Evolutionary conservation across 169 alveolate species (phyloP).

Genomic region (Plasmodium billcollinsi): DNA sequence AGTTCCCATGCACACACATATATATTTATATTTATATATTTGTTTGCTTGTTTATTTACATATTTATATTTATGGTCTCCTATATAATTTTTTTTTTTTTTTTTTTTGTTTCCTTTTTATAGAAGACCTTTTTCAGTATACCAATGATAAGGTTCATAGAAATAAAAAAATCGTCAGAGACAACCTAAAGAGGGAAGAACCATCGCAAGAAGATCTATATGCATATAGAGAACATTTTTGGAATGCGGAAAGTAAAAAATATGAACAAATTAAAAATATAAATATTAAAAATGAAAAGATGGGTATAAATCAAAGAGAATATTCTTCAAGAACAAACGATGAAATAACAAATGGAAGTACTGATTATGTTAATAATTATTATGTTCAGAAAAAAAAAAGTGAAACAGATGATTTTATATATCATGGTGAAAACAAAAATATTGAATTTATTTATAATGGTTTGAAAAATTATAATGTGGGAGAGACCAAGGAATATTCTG

Average conservation of each 20-base stretch:
- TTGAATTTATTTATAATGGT: background rate
- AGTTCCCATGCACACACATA: background rate
- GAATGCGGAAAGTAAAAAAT: background rate
- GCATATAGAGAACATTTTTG: background rate
- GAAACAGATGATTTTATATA: slow-evolving; percentile 1
- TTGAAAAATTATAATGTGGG: slow-evolving; percentile 17
- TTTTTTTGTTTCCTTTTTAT: slow-evolving; percentile 2
- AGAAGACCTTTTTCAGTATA: slow-evolving; percentile 34
- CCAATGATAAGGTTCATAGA: slow-evolving; percentile 3
- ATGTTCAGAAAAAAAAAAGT: slow-evolving; percentile 20
- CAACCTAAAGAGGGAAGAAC: slow-evolving; percentile 44
- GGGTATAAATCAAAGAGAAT: slow-evolving; percentile 2
- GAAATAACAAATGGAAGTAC: slow-evolving; percentile 54
- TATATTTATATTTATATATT: background rate
- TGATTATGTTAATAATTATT: slow-evolving; percentile 37
- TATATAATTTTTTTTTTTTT: background rate
- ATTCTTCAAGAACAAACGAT: slow-evolving; percentile 31
- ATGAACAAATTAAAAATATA: background rate
- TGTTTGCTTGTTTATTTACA: background rate
- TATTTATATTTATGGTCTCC: background rate
- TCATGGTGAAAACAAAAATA: slow-evolving; percentile 10
- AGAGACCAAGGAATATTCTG: slow-evolving; percentile 52
- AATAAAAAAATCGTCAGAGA: slow-evolving; percentile 9
- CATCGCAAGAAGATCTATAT: slow-evolving; percentile 20
- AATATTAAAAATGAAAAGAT: slow-evolving; percentile 14